Evolutionary conservation across 495 filamentous ascomycete species (phyloP).

Genomic region (Penicillium simplicissimum): DNA sequence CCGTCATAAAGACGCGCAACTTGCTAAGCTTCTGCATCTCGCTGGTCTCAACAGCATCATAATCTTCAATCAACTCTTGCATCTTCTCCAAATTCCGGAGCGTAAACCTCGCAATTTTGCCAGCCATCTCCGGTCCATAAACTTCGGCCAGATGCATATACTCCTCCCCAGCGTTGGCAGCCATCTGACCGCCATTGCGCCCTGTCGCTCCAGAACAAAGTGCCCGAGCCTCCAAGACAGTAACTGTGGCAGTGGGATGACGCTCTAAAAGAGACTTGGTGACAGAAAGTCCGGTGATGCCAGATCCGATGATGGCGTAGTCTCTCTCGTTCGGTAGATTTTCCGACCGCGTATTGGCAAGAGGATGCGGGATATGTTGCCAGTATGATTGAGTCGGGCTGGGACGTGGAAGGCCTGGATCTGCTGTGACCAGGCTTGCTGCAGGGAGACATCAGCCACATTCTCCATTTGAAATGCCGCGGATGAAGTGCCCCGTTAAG

Average conservation of each 20-base stretch:
- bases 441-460: constrained; percentile 10
- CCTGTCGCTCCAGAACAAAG: constrained; percentile 83
- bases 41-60: constrained; percentile 26
- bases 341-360: constrained; percentile 53
- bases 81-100: constrained; percentile 33
- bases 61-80: constrained; percentile 27
- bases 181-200: constrained; percentile 47
- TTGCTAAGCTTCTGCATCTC: constrained; percentile 33
- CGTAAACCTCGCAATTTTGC: constrained; percentile 33
- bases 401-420: constrained; percentile 48
- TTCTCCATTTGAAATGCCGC: not conserved
- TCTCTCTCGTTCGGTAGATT: constrained; percentile 51
- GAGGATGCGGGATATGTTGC: constrained; percentile 61
- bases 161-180: constrained; percentile 36
- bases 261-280: constrained; percentile 56
- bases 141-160: constrained; percentile 27
- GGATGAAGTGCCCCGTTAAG: not conserved
- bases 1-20: constrained; percentile 33
- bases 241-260: constrained; percentile 26
- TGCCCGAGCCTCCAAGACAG: constrained; percentile 69
- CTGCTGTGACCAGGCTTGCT: constrained; percentile 25
- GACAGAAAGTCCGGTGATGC: constrained; percentile 64
- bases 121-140: constrained; percentile 29
- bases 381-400: constrained; percentile 70
- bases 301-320: constrained; percentile 67